phyloP scores from a whole-genome alignment of 768 basidiomycete species.

The Pisolithus microcarpus region DNA sequence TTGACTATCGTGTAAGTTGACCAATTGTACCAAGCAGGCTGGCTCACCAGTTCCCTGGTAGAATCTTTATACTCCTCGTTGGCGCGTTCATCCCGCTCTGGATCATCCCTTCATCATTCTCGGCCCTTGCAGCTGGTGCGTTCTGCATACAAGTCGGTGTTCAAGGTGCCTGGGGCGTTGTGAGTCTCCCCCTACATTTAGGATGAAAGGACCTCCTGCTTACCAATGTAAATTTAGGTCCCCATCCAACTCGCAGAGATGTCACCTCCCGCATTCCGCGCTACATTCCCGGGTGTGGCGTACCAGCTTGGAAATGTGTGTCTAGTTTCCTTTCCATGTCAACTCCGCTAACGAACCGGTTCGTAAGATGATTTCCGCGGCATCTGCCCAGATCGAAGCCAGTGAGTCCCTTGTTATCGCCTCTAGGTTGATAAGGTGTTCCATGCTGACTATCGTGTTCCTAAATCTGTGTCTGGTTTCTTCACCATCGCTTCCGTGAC shows the following conservation, averaged over 20 bases:
- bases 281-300: conserved; percentile 78
- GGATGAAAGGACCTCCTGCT: too few species aligned
- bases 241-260: conserved; percentile 80
- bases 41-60: conserved; percentile 1
- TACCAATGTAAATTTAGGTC: conserved; percentile 26
- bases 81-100: conserved; percentile 66
- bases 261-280: conserved; percentile 83
- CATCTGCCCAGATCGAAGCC: conserved; percentile 77
- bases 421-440: not conserved
- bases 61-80: conserved; percentile 20
- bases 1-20: conserved; percentile 55
- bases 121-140: conserved; percentile 69
- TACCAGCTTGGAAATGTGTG: conserved; percentile 73
- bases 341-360: not conserved
- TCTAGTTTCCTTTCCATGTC: not conserved
- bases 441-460: not conserved
- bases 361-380: conserved; percentile 54
- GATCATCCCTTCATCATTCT: conserved; percentile 70
- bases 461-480: not conserved
- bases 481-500: not conserved
- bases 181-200: conserved; percentile 28
- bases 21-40: not conserved
- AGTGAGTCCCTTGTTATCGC: conserved; percentile 29
- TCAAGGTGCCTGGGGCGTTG: conserved; percentile 87
- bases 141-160: conserved; percentile 86